Conservation (phyloP, 768 basidiomycete genomes). For the Cystobasidium ongulense region DNA sequence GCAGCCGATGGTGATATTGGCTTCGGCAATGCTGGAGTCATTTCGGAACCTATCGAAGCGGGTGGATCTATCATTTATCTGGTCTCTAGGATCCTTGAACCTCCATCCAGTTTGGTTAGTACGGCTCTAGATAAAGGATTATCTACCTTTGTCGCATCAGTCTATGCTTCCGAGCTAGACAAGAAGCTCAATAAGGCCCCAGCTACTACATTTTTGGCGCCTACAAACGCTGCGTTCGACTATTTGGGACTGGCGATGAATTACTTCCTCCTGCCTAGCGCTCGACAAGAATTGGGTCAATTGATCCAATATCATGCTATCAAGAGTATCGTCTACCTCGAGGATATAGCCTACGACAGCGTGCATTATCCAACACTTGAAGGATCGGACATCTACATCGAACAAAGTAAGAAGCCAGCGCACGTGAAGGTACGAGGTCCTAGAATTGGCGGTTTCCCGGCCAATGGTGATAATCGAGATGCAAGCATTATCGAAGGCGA, state of each 20-base stretch:
- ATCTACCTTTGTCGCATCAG: constrained; percentile 80
- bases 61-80: constrained; percentile 82
- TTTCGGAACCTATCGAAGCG: constrained; percentile 69
- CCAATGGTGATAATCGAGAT: constrained; percentile 46
- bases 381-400: constrained; percentile 69
- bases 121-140: constrained; percentile 72
- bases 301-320: constrained; percentile 84
- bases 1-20: constrained; percentile 53
- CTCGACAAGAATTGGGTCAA: constrained; percentile 68
- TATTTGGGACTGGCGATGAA: constrained; percentile 78
- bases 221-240: constrained; percentile 80
- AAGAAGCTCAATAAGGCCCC: constrained; percentile 56
- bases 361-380: constrained; percentile 66
- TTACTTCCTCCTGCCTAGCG: constrained; percentile 66
- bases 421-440: constrained; percentile 36
- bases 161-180: constrained; percentile 77
- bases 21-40: constrained; percentile 73
- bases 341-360: constrained; percentile 47
- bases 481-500: constrained; percentile 47
- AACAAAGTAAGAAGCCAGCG: constrained; percentile 46
- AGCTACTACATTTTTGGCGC: constrained; percentile 72
- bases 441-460: constrained; percentile 38
- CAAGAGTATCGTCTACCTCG: constrained; percentile 63
- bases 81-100: constrained; percentile 69
- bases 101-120: constrained; percentile 71